These are phyloP conservation scores for Boletus fagicola DNA, from an alignment of 768 basidiomycete species.

Conservation along the genomic window DNA sequence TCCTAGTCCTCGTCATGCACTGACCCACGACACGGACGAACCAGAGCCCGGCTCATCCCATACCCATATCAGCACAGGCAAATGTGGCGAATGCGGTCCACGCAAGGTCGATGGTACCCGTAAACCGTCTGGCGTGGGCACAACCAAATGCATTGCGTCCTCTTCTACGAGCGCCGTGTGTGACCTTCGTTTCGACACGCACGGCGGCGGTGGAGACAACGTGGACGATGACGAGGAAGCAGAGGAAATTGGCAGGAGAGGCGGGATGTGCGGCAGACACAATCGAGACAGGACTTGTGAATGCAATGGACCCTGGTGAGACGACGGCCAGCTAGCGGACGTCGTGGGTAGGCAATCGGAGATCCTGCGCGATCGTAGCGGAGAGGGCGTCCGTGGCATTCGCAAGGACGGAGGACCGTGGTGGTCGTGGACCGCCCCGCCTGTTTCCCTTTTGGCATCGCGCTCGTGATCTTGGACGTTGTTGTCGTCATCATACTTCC, in stretches of 20 bases:
- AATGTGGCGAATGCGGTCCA: too few relatives aligned
- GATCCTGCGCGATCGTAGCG: conserved; percentile 3
- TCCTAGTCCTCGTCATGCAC: neutral
- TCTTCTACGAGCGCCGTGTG: too few relatives aligned
- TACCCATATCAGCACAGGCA: too few relatives aligned
- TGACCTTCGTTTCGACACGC: too few relatives aligned
- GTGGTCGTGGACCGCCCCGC: neutral
- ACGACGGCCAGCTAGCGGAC: conserved; percentile 9
- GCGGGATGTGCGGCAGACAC: conserved; percentile 12
- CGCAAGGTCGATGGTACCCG: too few relatives aligned
- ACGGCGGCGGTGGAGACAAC: neutral
- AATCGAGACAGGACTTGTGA: conserved; percentile 10
- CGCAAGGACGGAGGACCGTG: neutral
- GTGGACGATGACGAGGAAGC: neutral
- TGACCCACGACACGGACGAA: neutral
- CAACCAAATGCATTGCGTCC: too few relatives aligned
- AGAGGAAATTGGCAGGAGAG: conserved; percentile 4
- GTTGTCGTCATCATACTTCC: conserved; percentile 9
- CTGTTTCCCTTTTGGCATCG: conserved; percentile 23
- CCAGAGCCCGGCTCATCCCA: too few relatives aligned
- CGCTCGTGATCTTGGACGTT: conserved; percentile 1
- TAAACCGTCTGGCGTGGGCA: too few relatives aligned
- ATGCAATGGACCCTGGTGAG: conserved; percentile 3
- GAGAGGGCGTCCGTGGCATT: conserved; percentile 6
- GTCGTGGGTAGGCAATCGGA: conserved; percentile 12